Base-by-base conservation (phyloP, 805 yeast species). In the Nakazawaea siamensis region DNA sequence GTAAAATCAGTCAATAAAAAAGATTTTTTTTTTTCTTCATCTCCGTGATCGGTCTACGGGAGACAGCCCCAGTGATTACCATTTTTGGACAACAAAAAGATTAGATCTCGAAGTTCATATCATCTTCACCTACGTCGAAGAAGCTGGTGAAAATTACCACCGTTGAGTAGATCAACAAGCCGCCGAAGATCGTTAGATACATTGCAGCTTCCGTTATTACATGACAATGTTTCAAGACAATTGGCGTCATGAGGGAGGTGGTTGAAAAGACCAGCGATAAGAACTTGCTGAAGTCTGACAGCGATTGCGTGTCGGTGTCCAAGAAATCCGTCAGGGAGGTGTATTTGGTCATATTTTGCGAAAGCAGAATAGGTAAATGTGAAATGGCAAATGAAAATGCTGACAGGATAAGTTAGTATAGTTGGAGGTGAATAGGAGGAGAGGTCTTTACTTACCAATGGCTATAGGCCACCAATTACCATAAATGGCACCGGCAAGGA, bases 381-480 rank as follows among this genome's bases (percentile, higher is more conserved):
- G 92, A 88, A 27, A 77, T 41, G 26, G 75, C 63, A 53, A 80
- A 80, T 43, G 81, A 63, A 13, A 76, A 34, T 4, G 61, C 75
- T 23, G 63, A 32, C 5, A 68, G 24, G n/a, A 26, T 15, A 20
- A 20, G 23, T 20, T 20, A 20, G 23, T 20, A 20, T 20, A 8
- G 7, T 20, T 20, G n/a, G 11, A 9, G 10, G 24, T 21, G 10
- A 11, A 9, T 21, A 21, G 24, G 11, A 9, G n/a, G n/a, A 9
- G 23, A 20, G 23, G 7, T 12, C 8, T 9, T 24, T 18, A 63
- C 71, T 31, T 43, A 66, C 72, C 68, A 45, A 82, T 85, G 25
- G 80, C 68, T 39, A 90, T 68, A 24, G 98, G 97, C 49, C 80
- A 76, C 94, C 96, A 92, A 55, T 86, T 87, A 31, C 84, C 82